Conservation (phyloP, 1,139 yeast species). For the Lodderomyces jiufengensis region DNA sequence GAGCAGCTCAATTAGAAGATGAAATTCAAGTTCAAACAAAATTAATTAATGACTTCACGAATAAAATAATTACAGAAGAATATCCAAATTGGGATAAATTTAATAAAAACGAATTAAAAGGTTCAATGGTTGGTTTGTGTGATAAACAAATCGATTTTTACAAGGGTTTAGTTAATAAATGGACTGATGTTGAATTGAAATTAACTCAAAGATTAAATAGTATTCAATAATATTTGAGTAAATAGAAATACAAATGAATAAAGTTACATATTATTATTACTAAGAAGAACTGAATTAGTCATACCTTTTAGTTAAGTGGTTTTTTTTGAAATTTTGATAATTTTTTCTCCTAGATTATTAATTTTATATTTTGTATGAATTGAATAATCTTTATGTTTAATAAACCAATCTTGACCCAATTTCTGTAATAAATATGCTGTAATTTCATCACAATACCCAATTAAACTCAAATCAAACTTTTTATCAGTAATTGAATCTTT, state of each 20-base stretch:
- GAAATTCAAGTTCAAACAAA: slow-evolving; percentile 57
- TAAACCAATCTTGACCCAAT: slow-evolving; percentile 54
- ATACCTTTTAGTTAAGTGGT: no score
- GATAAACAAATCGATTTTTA: slow-evolving; percentile 76
- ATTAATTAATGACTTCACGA: slow-evolving; percentile 56
- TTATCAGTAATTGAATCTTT: slow-evolving; percentile 74
- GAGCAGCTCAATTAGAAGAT: slow-evolving; percentile 35
- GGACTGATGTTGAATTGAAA: slow-evolving; percentile 59
- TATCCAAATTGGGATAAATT: slow-evolving; percentile 79
- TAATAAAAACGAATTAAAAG: slow-evolving; percentile 73
- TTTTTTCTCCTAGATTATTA: slow-evolving; percentile 4
- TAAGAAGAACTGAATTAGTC: not conserved
- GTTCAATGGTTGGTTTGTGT: slow-evolving; percentile 65
- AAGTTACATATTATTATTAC: slow-evolving; percentile 1
- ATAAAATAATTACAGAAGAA: slow-evolving; percentile 72
- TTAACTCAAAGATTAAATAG: slow-evolving; percentile 39
- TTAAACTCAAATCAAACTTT: slow-evolving; percentile 73
- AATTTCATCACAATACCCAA: slow-evolving; percentile 88
- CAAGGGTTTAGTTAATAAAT: slow-evolving; percentile 63
- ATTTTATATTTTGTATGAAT: slow-evolving; percentile 12
- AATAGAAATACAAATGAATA: slow-evolving; percentile 1
- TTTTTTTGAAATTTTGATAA: no score
- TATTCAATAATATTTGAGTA: slow-evolving; percentile 15
- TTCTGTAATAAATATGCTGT: slow-evolving; percentile 59
- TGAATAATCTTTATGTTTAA: slow-evolving; percentile 44